Conservation (phyloP, 768 basidiomycete species). For the Boletellus sp. region DNA sequence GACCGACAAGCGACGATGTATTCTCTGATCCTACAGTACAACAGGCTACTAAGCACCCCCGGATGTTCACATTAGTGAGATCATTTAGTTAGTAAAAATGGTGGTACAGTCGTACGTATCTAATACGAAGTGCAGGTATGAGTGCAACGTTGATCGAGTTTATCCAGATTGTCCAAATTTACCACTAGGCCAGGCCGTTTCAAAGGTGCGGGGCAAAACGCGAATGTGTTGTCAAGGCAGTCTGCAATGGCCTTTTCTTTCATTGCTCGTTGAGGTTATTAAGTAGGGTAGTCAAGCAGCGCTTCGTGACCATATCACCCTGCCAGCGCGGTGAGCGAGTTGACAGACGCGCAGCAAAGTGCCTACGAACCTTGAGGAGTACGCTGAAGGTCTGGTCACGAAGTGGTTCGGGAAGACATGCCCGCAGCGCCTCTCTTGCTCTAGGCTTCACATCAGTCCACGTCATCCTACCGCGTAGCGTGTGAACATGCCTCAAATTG, state of each 20-base stretch:
- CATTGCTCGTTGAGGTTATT: conserved; percentile 80
- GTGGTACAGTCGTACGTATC: conserved; percentile 30
- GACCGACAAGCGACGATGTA: conserved; percentile 3
- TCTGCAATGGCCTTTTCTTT: background rate
- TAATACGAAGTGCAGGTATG: conserved; percentile 26
- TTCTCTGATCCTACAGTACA: conserved; percentile 31
- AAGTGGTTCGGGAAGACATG: conserved; percentile 93
- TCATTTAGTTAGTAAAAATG: conserved; percentile 28
- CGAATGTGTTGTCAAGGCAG: conserved; percentile 2
- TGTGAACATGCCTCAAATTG: conserved; percentile 72
- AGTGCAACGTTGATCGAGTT: conserved; percentile 22
- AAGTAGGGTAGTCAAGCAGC: conserved; percentile 84
- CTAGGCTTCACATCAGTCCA: conserved; percentile 38
- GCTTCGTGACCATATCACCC: conserved; percentile 98
- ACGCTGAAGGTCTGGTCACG: conserved; percentile 90
- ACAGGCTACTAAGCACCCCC: conserved; percentile 27
- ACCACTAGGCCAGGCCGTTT: conserved; percentile 18
- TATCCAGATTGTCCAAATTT: conserved; percentile 32
- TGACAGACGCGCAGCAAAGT: background rate
- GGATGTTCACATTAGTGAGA: conserved; percentile 31
- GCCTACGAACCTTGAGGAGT: conserved; percentile 71
- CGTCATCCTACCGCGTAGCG: conserved; percentile 6
- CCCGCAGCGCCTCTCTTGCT: conserved; percentile 91
- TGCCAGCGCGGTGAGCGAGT: conserved; percentile 29
- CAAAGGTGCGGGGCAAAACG: conserved; percentile 13